A percentile compares a stretch with the other conserved stretches of the same genome.
phyloP scores from a whole-genome alignment of 768 basidiomycete genomes.

The Albatrellus ellisii region DNA sequence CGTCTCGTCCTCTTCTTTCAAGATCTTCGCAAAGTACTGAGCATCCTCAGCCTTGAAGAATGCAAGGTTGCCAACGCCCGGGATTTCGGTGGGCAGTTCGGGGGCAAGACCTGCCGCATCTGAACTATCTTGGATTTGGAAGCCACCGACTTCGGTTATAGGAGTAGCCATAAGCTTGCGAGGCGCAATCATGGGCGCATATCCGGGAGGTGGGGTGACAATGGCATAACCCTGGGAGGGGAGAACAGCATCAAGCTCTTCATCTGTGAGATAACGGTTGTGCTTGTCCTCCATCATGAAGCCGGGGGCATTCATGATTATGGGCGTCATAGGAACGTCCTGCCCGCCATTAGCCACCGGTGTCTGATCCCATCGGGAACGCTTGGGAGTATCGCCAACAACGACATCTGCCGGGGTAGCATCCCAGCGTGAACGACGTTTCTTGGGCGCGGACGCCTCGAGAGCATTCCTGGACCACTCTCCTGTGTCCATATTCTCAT shows the following conservation, averaged over 20 bases:
- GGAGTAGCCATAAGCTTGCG: constrained; percentile 39
- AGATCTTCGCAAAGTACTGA: constrained; percentile 92
- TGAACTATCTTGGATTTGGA: constrained; percentile 94
- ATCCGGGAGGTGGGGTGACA: constrained; percentile 89
- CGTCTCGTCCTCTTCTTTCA: constrained; percentile 92
- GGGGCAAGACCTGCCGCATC: constrained; percentile 87
- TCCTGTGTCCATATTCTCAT: constrained; percentile 49
- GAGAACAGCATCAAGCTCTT: constrained; percentile 86
- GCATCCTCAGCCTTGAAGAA: constrained; percentile 99
- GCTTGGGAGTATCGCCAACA: constrained; percentile 62
- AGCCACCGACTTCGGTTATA: constrained; percentile 57
- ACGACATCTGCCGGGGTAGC: constrained; percentile 78
- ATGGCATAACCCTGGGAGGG: constrained; percentile 80
- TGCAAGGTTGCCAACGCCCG: constrained; percentile 90
- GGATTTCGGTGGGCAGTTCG: constrained; percentile 94
- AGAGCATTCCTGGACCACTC: constrained; percentile 70
- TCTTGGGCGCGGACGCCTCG: constrained; percentile 70
- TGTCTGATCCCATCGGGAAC: constrained; percentile 95
- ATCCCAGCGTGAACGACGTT: constrained; percentile 94
- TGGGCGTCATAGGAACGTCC: constrained; percentile 61
- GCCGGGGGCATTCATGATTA: constrained; percentile 79
- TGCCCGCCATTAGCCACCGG: constrained; percentile 37
- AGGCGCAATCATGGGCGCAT: constrained; percentile 61
- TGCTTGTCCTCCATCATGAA: constrained; percentile 89
- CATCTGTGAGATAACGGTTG: constrained; percentile 90